Evolutionary conservation across 2,329 filamentous ascomycete species (phyloP), one percentile per base, ranked within the genome.

Genomic region (Hymenoscyphus infarciens): DNA sequence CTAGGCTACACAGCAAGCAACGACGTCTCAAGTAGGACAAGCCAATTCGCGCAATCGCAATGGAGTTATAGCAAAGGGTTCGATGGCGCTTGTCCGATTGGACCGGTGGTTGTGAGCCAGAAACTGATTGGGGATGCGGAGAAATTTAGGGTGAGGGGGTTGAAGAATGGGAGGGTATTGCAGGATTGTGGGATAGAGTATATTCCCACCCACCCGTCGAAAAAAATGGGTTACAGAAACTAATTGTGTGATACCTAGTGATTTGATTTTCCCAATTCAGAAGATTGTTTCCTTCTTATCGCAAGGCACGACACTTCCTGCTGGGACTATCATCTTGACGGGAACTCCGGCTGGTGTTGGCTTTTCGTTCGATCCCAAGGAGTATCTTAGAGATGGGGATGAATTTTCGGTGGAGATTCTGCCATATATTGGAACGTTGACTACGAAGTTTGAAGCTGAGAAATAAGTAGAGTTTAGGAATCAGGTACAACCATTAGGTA

Each of bases 1-100:
- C 77, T 85, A 2, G 83, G 83, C 29, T 86, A 85, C 67, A 84
- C 82, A 0, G 79, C 79, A 27, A 80, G 80, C 38, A 86, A 86
- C 70, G 83, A 86, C 70, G 77, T 85, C 0, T 82, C 79, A 6
- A 80, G 79, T 11, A 77, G 83, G 5, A 79, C 79, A 57, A 78
- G 76, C 56, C 83, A 85, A 70, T 78, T 77, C 64, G 74, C 77
- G 5, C 78, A 79, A 62, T 76, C 72, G 57, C 81, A 83, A 63
- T 82, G 80, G 80, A 78, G 77, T 57, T 82, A 78, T 63, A 79
- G 78, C 29, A 82, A 83, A 68, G 79, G 80, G 0, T 82, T 81
- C 59, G 81, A 83, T 66, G 77, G 77, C 13, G 73, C 78, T 10
- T 81, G 79, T 65, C 80, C 80, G 0, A 74, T 82, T 60, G 80